Base-by-base conservation (phyloP, 2,329 filamentous ascomycete species). In the Scedosporium boydii region DNA sequence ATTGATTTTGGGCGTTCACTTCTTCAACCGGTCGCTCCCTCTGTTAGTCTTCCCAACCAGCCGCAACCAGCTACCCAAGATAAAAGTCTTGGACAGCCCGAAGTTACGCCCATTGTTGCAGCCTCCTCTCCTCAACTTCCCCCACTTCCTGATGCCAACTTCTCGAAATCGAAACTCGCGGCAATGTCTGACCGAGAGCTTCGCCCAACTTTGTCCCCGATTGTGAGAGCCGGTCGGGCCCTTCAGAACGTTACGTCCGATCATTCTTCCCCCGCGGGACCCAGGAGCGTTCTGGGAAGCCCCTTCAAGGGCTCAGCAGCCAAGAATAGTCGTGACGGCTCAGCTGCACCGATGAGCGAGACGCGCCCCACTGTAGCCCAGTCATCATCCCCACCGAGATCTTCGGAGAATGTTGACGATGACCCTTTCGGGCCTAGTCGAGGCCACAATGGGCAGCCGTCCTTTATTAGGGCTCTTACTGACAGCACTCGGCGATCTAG, bases 181-280 rank as follows among this genome's bases (percentile, higher is more conserved):
- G 9, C 27, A 12, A n/a, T 12, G 38, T 34, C 38, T 23, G 51
- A 46, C 26, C 29, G 51, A 7, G 60, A 64, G 3, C 29, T 38
- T 7, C 77, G 80, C 7, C 79, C 80, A 27, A 75, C 74, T 5
- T 72, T 86, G 0, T 85, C 82, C 4, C 82, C 83, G 1, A 85
- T 85, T 42, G 79, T 86, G n/a, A 77, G 82, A 56, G 83, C 78
- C 27, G 83, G 82, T 3, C 76, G 81, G 58, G 82, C 78, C 34
- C 71, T 86, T 14, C 83, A 85, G 67, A 82, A 77, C 63, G 80
- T 86, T 44, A 82, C 83, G 10, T 84, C 82, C 0, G 83, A 85
- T 65, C 80, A 81, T 6, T 81, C 82, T 0, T 85, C 83, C 0
- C 83, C 83, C 1, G 79, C 80, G 59, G 75, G 71, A 6, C 76